A percentile compares a stretch with the other conserved stretches of the same genome.
Conservation (phyloP, 1,284 basidiomycete species). For the Cryptococcus deneoformans region DNA sequence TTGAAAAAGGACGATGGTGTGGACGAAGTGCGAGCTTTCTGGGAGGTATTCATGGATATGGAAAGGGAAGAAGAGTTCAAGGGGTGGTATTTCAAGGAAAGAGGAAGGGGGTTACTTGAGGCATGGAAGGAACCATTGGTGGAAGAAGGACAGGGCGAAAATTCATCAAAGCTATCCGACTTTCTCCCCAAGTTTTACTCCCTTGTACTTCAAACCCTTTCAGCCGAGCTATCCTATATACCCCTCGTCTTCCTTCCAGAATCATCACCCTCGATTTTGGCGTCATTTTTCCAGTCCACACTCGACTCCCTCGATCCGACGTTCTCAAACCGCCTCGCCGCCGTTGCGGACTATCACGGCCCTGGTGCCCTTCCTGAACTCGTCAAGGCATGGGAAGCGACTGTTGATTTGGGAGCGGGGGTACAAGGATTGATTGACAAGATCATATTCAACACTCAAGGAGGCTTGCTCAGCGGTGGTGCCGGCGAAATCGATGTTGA, state of each 20-base stretch:
- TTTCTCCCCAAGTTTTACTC: slow-evolving; percentile 67
- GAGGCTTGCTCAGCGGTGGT: slow-evolving; percentile 24
- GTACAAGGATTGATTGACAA: slow-evolving; percentile 75
- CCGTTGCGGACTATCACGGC: slow-evolving; percentile 63
- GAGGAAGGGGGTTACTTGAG: slow-evolving; percentile 62
- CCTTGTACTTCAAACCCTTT: slow-evolving; percentile 60
- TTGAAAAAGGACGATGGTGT: slow-evolving; percentile 72
- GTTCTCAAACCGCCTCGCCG: slow-evolving; percentile 68
- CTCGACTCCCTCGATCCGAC: slow-evolving; percentile 74
- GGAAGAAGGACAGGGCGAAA: slow-evolving; percentile 44
- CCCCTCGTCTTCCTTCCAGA: slow-evolving; percentile 67
- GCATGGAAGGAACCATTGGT: slow-evolving; percentile 64
- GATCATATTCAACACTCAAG: slow-evolving; percentile 37
- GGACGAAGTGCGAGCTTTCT: slow-evolving; percentile 54
- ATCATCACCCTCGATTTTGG: slow-evolving; percentile 65
- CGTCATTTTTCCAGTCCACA: slow-evolving; percentile 74
- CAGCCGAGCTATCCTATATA: slow-evolving; percentile 68
- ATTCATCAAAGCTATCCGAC: slow-evolving; percentile 53
- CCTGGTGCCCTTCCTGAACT: slow-evolving; percentile 64
- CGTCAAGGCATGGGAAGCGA: slow-evolving; percentile 65
- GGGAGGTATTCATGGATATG: slow-evolving; percentile 81
- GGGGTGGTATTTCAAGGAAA: slow-evolving; percentile 85
- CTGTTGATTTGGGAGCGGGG: slow-evolving; percentile 72
- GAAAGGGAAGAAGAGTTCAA: slow-evolving; percentile 86
- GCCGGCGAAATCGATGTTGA: background rate